Percentiles rank a stretch among this genome's conserved stretches.
Evolutionary conservation across 1,284 basidiomycete genomes (phyloP).

Genomic region (Quambalaria eucalypti): DNA sequence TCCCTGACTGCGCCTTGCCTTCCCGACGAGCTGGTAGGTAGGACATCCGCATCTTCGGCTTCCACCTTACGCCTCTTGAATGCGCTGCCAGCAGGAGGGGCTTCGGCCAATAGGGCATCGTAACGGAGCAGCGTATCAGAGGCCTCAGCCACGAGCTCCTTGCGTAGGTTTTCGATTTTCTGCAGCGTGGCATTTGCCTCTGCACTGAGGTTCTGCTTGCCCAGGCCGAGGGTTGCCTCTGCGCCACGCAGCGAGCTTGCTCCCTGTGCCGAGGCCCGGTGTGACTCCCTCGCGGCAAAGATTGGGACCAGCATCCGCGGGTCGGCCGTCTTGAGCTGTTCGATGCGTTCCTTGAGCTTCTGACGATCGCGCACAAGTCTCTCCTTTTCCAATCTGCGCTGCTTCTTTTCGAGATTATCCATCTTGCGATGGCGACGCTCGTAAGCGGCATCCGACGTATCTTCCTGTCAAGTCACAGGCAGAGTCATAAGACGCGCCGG

Average conservation of each 20-base stretch:
- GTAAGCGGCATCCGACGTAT: slow-evolving; percentile 76
- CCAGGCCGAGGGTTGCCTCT: not conserved
- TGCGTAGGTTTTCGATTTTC: slow-evolving; percentile 20
- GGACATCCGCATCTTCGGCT: not conserved
- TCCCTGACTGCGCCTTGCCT: too few species aligned
- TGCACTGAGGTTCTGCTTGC: not conserved
- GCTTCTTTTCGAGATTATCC: slow-evolving; percentile 74
- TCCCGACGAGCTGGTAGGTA: not conserved
- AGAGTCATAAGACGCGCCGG: not conserved
- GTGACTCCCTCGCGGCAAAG: slow-evolving; percentile 22
- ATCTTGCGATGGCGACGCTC: slow-evolving; percentile 73
- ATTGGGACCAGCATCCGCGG: slow-evolving; percentile 38
- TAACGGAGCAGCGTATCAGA: slow-evolving; percentile 25
- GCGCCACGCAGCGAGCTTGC: not conserved
- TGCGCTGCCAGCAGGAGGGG: not conserved
- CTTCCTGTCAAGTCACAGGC: slow-evolving; percentile 50
- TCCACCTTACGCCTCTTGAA: not conserved
- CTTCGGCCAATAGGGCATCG: slow-evolving; percentile 16
- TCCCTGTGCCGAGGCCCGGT: slow-evolving; percentile 3
- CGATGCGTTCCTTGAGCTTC: slow-evolving; percentile 77
- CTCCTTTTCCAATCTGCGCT: slow-evolving; percentile 75
- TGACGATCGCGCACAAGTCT: slow-evolving; percentile 81
- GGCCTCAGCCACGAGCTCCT: slow-evolving; percentile 27
- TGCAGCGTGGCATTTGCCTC: slow-evolving; percentile 9
- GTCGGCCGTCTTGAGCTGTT: slow-evolving; percentile 68